A percentile compares a stretch with the other conserved stretches of the same genome.
phyloP scores from a whole-genome alignment of 495 filamentous ascomycete genomes.

The Talaromyces liani region DNA sequence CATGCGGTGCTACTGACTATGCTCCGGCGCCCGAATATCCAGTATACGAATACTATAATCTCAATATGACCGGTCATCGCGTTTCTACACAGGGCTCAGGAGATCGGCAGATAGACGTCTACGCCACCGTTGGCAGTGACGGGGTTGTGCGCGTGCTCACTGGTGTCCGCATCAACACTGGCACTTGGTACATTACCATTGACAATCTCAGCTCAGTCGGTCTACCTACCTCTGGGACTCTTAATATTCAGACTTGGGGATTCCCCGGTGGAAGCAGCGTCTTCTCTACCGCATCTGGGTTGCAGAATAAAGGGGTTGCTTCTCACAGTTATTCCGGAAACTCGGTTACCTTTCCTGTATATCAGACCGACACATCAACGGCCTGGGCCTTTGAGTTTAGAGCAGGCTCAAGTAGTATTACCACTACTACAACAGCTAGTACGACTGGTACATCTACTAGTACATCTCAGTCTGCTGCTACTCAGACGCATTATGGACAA shows the following conservation, averaged over 20 bases:
- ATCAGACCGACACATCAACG: conserved; percentile 21
- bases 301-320: neutral
- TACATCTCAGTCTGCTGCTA: no score
- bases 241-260: conserved; percentile 19
- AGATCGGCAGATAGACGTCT: conserved; percentile 30
- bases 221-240: conserved; percentile 17
- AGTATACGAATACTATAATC: conserved; percentile 37
- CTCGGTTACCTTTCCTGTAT: conserved; percentile 13
- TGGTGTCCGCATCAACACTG: conserved; percentile 19
- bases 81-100: conserved; percentile 20
- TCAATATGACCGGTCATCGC: conserved; percentile 30
- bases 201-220: conserved; percentile 19
- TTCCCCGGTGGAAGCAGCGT: neutral
- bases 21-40: conserved; percentile 28
- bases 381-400: conserved; percentile 25
- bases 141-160: conserved; percentile 21
- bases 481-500: no score
- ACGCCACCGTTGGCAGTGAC: conserved; percentile 15
- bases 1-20: conserved; percentile 21
- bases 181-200: conserved; percentile 26
- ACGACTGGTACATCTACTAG: no score
- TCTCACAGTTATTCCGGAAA: neutral
- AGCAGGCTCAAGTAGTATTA: neutral
- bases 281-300: neutral
- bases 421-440: no score